A percentile compares a stretch with the other conserved stretches of the same genome.
These are phyloP conservation scores for Grosmannia penicillata DNA, from an alignment of 2,329 filamentous ascomycete genomes.

Conservation along the genomic window DNA sequence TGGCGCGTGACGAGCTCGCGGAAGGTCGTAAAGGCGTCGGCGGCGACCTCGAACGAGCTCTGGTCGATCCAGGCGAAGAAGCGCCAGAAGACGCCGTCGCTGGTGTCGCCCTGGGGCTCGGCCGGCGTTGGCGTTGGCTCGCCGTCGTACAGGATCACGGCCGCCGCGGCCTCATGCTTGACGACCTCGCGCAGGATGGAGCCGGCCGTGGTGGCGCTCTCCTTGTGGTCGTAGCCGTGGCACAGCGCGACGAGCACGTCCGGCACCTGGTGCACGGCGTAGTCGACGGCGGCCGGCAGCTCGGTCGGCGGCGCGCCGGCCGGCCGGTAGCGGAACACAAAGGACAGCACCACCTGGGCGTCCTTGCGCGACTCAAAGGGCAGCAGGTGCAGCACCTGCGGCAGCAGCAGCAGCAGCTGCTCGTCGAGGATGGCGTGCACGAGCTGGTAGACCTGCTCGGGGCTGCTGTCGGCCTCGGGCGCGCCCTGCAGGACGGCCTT, in stretches of 20 bases:
- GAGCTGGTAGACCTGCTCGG: slow-evolving; percentile 77
- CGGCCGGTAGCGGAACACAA: slow-evolving; percentile 82
- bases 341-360: slow-evolving; percentile 88
- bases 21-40: slow-evolving; percentile 96
- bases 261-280: slow-evolving; percentile 73
- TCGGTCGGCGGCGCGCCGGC: slow-evolving; percentile 43
- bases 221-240: slow-evolving; percentile 75
- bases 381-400: slow-evolving; percentile 66
- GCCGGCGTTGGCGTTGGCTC: no score
- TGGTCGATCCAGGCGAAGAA: slow-evolving; percentile 98
- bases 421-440: slow-evolving; percentile 73
- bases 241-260: slow-evolving; percentile 82
- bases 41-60: slow-evolving; percentile 89
- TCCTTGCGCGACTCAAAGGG: slow-evolving; percentile 96
- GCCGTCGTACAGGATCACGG: slow-evolving; percentile 86
- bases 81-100: slow-evolving; percentile 91
- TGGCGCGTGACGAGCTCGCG: slow-evolving; percentile 88
- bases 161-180: slow-evolving; percentile 82
- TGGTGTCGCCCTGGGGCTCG: no score
- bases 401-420: slow-evolving; percentile 74
- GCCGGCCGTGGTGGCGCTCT: slow-evolving; percentile 83
- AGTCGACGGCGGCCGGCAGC: slow-evolving; percentile 74
- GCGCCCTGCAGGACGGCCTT: slow-evolving; percentile 89
- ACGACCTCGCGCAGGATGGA: slow-evolving; percentile 75
- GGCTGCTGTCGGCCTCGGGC: slow-evolving; percentile 77